These are phyloP conservation scores for Pleurotus ostreatus DNA, from an alignment of 768 basidiomycete species.

Conservation along the genomic window DNA sequence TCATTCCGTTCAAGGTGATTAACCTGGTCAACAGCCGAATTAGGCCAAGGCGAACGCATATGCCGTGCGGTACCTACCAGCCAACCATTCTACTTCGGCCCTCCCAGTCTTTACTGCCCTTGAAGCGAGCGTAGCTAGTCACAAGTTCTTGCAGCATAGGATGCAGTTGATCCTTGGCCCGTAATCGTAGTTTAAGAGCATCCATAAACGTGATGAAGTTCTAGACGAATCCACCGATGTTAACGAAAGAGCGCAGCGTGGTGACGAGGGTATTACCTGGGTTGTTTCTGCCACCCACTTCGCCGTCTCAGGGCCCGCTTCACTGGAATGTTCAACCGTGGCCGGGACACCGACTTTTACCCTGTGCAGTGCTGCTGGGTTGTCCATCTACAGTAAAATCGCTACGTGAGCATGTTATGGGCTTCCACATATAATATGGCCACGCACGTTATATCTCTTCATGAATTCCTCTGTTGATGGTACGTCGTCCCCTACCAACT, in stretches of 20 bases:
- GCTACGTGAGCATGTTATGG: not conserved
- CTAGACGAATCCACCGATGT: conserved; percentile 32
- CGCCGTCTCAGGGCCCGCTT: conserved; percentile 80
- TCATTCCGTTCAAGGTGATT: conserved; percentile 95
- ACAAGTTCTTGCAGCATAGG: conserved; percentile 95
- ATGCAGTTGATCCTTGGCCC: conserved; percentile 96
- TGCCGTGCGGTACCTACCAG: conserved; percentile 52
- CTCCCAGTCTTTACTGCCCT: conserved; percentile 94
- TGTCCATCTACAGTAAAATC: conserved; percentile 64
- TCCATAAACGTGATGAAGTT: conserved; percentile 99
- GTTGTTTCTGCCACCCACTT: conserved; percentile 85
- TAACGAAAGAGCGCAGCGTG: not conserved
- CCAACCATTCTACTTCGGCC: conserved; percentile 90
- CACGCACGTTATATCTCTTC: conserved; percentile 73
- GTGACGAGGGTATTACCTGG: conserved; percentile 47
- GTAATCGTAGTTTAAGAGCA: conserved; percentile 83
- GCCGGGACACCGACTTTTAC: conserved; percentile 92
- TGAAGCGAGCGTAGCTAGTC: conserved; percentile 90
- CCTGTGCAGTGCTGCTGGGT: conserved; percentile 88
- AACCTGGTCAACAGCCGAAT: conserved; percentile 48
- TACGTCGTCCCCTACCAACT: conserved; percentile 88
- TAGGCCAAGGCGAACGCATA: no score
- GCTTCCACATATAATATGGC: not conserved
- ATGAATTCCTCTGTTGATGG: conserved; percentile 88
- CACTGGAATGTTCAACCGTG: conserved; percentile 92